Evolutionary conservation across 2,329 filamentous ascomycete species (phyloP).

Genomic region (Coniella lustricola): DNA sequence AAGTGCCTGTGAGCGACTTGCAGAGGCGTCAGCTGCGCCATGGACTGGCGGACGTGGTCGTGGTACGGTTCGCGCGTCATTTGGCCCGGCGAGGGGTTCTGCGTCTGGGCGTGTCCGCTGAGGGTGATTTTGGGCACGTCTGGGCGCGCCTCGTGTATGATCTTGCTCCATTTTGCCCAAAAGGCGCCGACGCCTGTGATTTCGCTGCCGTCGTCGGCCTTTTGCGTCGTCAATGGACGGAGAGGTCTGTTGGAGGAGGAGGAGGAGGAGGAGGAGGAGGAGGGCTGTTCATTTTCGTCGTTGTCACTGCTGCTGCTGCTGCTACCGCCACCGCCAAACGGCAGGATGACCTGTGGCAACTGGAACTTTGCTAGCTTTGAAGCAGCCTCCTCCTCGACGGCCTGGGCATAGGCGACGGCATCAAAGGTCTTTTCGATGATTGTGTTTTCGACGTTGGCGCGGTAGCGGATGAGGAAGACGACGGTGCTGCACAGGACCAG

Average conservation of each 20-base stretch:
- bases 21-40: slow-evolving; percentile 5
- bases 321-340: slow-evolving; percentile 4
- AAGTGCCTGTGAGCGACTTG: slow-evolving; percentile 29
- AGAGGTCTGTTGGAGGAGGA: slow-evolving; percentile 1
- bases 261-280: neutral
- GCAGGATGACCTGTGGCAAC: slow-evolving; percentile 14
- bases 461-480: slow-evolving; percentile 13
- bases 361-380: slow-evolving; percentile 11
- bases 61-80: slow-evolving; percentile 8
- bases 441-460: slow-evolving; percentile 13
- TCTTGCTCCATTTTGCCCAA: slow-evolving; percentile 14
- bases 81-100: slow-evolving; percentile 10
- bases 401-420: slow-evolving; percentile 10
- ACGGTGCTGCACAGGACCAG: slow-evolving; percentile 11
- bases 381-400: slow-evolving; percentile 13
- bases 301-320: neutral
- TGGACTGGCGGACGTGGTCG: slow-evolving; percentile 9
- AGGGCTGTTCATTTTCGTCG: neutral
- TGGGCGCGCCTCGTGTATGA: slow-evolving; percentile 11
- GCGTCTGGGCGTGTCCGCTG: slow-evolving; percentile 7
- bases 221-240: neutral
- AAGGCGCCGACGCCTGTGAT: slow-evolving; percentile 11
- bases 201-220: slow-evolving; percentile 4
- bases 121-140: slow-evolving; percentile 4
- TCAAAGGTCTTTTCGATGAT: slow-evolving; percentile 15